These are phyloP conservation scores for Circinella umbellata DNA, from an alignment of 371 early-diverging fungal genomes.

Conservation along the genomic window DNA sequence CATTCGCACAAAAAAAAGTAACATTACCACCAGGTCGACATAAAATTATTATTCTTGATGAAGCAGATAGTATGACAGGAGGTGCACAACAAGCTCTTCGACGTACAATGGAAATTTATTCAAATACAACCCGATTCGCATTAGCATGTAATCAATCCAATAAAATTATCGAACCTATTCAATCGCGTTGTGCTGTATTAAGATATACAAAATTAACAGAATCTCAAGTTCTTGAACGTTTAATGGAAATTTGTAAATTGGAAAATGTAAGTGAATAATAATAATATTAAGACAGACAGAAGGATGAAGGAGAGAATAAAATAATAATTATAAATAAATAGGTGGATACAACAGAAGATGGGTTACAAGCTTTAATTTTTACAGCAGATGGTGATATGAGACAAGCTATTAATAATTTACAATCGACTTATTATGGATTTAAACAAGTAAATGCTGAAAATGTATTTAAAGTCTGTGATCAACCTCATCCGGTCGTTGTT, in stretches of 20 bases:
- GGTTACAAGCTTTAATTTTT: conserved; percentile 93
- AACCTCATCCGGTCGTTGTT: conserved; percentile 89
- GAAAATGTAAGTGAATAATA: conserved; percentile 70
- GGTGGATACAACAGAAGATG: conserved; percentile 86
- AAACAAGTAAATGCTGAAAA: conserved; percentile 83
- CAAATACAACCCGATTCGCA: conserved; percentile 95
- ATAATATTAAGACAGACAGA: neutral
- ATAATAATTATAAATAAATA: conserved; percentile 15
- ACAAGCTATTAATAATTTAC: conserved; percentile 98
- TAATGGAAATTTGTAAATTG: conserved; percentile 80
- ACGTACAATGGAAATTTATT: conserved; percentile 97
- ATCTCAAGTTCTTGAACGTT: conserved; percentile 76
- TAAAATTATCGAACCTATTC: conserved; percentile 99
- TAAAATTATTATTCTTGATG: conserved; percentile 98
- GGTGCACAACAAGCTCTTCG: conserved; percentile 98
- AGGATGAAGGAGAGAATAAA: no score
- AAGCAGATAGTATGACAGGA: conserved; percentile 96
- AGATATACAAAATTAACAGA: conserved; percentile 84
- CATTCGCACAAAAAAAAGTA: conserved; percentile 98
- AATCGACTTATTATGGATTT: conserved; percentile 89
- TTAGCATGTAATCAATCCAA: conserved; percentile 97
- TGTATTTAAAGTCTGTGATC: conserved; percentile 96
- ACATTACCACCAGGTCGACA: conserved; percentile 88
- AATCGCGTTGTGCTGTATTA: conserved; percentile 97
- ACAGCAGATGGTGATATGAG: conserved; percentile 99